phyloP scores from a whole-genome alignment of 345 rosid genomes.

The Garcia nutans region DNA sequence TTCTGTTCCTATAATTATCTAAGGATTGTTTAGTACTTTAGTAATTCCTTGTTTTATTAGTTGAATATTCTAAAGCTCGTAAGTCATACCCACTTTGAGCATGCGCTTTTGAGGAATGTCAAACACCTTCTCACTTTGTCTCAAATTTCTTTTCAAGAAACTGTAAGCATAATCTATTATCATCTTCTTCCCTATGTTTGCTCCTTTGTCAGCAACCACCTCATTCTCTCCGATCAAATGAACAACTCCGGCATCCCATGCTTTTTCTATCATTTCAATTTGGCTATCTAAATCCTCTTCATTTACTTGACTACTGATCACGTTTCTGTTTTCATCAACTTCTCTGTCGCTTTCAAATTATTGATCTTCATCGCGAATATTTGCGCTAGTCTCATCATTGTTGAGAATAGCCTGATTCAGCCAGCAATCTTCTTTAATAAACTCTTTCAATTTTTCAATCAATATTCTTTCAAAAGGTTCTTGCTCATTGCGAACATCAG shows the following conservation, averaged over 20 bases:
- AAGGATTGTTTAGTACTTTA: too few relatives aligned
- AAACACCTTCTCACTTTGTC: conserved; percentile 42
- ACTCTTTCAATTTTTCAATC: conserved; percentile 39
- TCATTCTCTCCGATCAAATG: conserved; percentile 56
- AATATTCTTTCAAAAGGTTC: conserved; percentile 42
- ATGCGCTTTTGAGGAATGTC: conserved; percentile 54
- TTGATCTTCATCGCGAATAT: neutral
- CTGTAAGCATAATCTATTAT: conserved; percentile 43
- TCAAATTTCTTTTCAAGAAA: conserved; percentile 30
- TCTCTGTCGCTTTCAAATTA: conserved; percentile 3
- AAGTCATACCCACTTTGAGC: conserved; percentile 72
- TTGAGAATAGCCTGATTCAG: neutral
- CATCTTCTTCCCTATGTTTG: conserved; percentile 38
- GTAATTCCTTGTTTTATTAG: too few relatives aligned
- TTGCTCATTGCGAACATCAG: conserved; percentile 33
- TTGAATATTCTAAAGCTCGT: conserved; percentile 35
- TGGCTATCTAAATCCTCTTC: neutral
- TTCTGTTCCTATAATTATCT: too few relatives aligned
- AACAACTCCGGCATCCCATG: conserved; percentile 39
- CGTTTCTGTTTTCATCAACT: neutral
- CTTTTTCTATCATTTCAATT: conserved; percentile 17
- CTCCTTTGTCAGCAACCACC: conserved; percentile 42
- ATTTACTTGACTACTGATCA: neutral
- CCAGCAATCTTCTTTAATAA: conserved; percentile 14
- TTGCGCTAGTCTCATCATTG: neutral